Base-by-base conservation (phyloP, 2,329 filamentous ascomycete species). In the Thermoascus crustaceus region DNA sequence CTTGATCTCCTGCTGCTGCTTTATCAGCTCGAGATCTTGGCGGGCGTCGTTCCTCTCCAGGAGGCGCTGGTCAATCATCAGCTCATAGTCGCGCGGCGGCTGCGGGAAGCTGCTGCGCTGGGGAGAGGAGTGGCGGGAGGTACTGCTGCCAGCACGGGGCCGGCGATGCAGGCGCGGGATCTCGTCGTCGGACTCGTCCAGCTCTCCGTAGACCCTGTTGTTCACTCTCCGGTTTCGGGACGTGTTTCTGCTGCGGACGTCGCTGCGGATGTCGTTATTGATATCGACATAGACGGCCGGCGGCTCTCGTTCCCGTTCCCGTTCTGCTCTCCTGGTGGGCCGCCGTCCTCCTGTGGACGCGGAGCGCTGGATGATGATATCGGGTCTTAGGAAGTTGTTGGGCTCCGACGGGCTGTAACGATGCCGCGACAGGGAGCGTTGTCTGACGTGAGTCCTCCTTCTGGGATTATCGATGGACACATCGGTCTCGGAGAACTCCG, bases 1-100 rank as follows among this genome's bases (percentile, higher is more conserved):
- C 33, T 58, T 52, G 27, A 61, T 58, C 38, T 63, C 57, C 42
- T 50, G 50, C 45, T 58, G 57, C 33, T 55, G 56, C 25, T 50
- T 55, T 24, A 49, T 45, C 32, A 60, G 45, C 40, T 61, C 53
- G 19, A 60, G 21, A 38, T 60, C 55, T 35, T 60, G 57, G 3
- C 52, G 52, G 7, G 49, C 30, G 39, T 62, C 54, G 25, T 53
- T 54, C 31, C 44, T 45, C 45, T 60, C 52, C 18, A 62, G 47
- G 11, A 61, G 10, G 1, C 53, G 54, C 43, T 61, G 58, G 14
- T 52, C 46, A 29, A 60, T 50, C 9, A 54, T 39, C 3, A 61
- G 42, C 11, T 63, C 59, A 40, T 46, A 51, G 32, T 63, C 59
- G 3, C 60, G 55, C 17, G 40, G 5, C 42, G 40, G 10, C 44